Conservation (phyloP, 2,329 filamentous ascomycete genomes). For the Emergomyces pasteurianus region DNA sequence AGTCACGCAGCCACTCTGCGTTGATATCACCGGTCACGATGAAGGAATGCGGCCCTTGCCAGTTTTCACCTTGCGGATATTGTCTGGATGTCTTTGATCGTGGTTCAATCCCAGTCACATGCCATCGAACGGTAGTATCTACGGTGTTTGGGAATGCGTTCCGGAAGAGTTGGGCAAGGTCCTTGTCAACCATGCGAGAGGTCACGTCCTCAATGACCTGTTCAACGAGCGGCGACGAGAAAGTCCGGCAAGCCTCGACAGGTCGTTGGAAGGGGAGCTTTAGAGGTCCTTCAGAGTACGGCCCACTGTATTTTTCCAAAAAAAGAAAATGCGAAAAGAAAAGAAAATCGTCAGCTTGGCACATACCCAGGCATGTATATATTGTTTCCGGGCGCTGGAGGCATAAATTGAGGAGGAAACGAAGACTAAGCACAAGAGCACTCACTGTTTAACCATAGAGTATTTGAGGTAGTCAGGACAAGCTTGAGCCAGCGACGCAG, state of each 20-base stretch:
- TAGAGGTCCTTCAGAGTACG: conserved; percentile 68
- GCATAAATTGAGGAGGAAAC: conserved; percentile 8
- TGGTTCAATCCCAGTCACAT: conserved; percentile 49
- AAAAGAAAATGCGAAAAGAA: not conserved
- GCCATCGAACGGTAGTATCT: conserved; percentile 82
- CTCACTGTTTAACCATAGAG: conserved; percentile 14
- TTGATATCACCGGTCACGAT: conserved; percentile 90
- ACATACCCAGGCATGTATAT: no score
- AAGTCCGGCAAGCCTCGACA: conserved; percentile 69
- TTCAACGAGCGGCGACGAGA: conserved; percentile 76
- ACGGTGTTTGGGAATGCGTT: conserved; percentile 90
- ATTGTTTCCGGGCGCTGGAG: not conserved
- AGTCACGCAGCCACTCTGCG: conserved; percentile 84
- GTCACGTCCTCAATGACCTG: conserved; percentile 76
- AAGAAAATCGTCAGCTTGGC: not conserved
- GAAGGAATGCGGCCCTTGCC: conserved; percentile 81
- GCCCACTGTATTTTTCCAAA: conserved; percentile 43
- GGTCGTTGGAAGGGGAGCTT: conserved; percentile 79
- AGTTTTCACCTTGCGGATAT: conserved; percentile 46
- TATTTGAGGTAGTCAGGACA: conserved; percentile 21
- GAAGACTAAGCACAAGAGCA: conserved; percentile 11
- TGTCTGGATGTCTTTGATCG: conserved; percentile 29
- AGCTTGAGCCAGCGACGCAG: conserved; percentile 9
- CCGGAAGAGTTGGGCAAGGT: conserved; percentile 84
- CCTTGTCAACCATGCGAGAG: conserved; percentile 65